Percentiles rank a stretch among this genome's conserved stretches.
These are phyloP conservation scores for Trametes coccinea DNA, from an alignment of 768 basidiomycete genomes.

Conservation along the genomic window DNA sequence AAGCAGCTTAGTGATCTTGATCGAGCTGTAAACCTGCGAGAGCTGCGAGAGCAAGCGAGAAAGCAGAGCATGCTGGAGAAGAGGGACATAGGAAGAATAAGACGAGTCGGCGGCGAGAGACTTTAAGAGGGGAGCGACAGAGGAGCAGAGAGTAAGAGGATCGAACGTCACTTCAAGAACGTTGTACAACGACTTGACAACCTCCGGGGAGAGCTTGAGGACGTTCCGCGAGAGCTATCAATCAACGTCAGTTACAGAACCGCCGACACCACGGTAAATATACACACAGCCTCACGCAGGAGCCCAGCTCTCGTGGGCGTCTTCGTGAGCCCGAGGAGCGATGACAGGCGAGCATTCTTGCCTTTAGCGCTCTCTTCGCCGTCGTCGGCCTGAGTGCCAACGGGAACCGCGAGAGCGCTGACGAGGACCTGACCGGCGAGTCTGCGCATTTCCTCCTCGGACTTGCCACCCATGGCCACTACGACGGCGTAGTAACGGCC, in stretches of 20 bases:
- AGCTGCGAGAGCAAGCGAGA: constrained; percentile 90
- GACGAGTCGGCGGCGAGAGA: constrained; percentile 53
- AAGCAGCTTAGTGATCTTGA: constrained; percentile 77
- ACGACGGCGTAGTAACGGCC: constrained; percentile 77
- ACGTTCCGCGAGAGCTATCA: constrained; percentile 76
- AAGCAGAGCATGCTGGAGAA: constrained; percentile 87
- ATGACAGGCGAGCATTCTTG: constrained; percentile 76
- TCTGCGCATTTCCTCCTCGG: constrained; percentile 74
- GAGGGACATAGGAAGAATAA: constrained; percentile 83
- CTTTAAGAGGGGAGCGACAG: constrained; percentile 76
- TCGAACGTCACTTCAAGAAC: constrained; percentile 93
- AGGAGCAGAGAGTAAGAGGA: constrained; percentile 79
- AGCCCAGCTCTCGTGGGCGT: constrained; percentile 87
- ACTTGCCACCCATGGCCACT: constrained; percentile 69
- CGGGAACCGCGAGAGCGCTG: constrained; percentile 90
- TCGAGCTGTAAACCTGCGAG: constrained; percentile 87
- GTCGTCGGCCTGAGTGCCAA: constrained; percentile 57
- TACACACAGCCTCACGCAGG: constrained; percentile 75
- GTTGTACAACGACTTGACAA: constrained; percentile 78
- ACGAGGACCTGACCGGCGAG: constrained; percentile 91
- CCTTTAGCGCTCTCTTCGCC: constrained; percentile 55
- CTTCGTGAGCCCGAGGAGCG: constrained; percentile 79
- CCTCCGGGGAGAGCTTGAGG: constrained; percentile 72
- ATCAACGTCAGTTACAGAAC: constrained; percentile 11
- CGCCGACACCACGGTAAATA: neutral